Evolutionary conservation across 225 moss, liverwort and hornwort genomes (phyloP).

Genomic region (Polytrichum formosum): DNA sequence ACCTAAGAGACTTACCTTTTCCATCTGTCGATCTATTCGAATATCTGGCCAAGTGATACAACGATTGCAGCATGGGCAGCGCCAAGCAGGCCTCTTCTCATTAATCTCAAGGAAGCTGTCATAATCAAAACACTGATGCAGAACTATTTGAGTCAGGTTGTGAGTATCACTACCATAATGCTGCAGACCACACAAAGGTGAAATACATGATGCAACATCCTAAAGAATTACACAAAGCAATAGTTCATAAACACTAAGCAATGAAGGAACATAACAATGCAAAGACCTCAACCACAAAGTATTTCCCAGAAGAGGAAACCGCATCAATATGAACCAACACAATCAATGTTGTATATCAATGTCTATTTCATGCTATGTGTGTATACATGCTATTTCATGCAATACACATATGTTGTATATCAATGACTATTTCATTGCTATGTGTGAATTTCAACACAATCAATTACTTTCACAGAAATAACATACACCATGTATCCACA

Average conservation of each 20-base stretch:
- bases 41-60: constrained; percentile 64
- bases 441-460: too few relatives aligned
- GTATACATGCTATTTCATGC: too few relatives aligned
- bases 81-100: constrained; percentile 87
- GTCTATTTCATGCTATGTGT: too few relatives aligned
- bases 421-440: too few relatives aligned
- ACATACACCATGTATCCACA: too few relatives aligned
- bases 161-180: too few relatives aligned
- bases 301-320: background rate
- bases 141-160: background rate
- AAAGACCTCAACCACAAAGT: background rate
- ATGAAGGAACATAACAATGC: constrained; percentile 1
- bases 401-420: too few relatives aligned
- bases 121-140: constrained; percentile 85
- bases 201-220: background rate
- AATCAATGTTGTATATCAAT: too few relatives aligned
- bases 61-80: constrained; percentile 90
- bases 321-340: too few relatives aligned
- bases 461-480: too few relatives aligned
- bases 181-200: too few relatives aligned
- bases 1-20: constrained; percentile 41
- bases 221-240: background rate
- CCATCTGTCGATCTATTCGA: constrained; percentile 79
- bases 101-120: constrained; percentile 90
- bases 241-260: background rate